Evolutionary conservation across 768 basidiomycete genomes (phyloP).

Genomic region (Phallus indusiatus): DNA sequence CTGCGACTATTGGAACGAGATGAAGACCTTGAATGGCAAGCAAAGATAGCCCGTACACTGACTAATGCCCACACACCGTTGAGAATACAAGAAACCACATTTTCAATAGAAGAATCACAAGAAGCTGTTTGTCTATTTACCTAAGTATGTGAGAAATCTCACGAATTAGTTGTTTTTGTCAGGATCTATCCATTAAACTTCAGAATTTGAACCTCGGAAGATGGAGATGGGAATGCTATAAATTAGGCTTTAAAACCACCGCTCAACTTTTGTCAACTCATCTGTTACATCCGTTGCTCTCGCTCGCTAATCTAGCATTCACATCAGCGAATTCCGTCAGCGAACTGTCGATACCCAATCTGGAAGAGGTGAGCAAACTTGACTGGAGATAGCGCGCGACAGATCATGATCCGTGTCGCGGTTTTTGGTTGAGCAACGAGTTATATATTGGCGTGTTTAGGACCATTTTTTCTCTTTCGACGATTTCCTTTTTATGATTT

Average conservation of each 20-base stretch:
- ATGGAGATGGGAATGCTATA: conserved; percentile 75
- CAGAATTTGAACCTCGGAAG: conserved; percentile 46
- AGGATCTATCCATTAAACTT: conserved; percentile 63
- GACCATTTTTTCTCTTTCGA: no score
- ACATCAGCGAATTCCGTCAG: conserved; percentile 47
- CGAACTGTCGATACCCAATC: conserved; percentile 45
- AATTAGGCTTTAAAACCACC: conserved; percentile 51
- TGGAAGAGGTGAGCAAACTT: conserved; percentile 50
- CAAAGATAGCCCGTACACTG: conserved; percentile 42
- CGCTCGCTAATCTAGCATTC: conserved; percentile 58
- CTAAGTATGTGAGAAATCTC: background rate
- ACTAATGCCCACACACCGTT: conserved; percentile 55
- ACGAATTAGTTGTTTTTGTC: background rate
- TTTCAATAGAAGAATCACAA: conserved; percentile 48
- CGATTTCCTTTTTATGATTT: background rate
- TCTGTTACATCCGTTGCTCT: conserved; percentile 68
- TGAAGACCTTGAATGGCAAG: conserved; percentile 45
- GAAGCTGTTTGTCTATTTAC: conserved; percentile 41
- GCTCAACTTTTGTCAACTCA: conserved; percentile 72
- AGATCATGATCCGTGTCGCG: no score
- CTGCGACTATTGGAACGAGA: conserved; percentile 18
- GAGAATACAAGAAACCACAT: conserved; percentile 43
- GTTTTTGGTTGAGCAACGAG: no score
- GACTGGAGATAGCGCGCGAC: background rate
- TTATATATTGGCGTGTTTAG: no score